Percentiles rank a stretch among this genome's conserved stretches.
These are phyloP conservation scores for Rhizopogon rudus DNA, from an alignment of 768 basidiomycete species.

Conservation along the genomic window DNA sequence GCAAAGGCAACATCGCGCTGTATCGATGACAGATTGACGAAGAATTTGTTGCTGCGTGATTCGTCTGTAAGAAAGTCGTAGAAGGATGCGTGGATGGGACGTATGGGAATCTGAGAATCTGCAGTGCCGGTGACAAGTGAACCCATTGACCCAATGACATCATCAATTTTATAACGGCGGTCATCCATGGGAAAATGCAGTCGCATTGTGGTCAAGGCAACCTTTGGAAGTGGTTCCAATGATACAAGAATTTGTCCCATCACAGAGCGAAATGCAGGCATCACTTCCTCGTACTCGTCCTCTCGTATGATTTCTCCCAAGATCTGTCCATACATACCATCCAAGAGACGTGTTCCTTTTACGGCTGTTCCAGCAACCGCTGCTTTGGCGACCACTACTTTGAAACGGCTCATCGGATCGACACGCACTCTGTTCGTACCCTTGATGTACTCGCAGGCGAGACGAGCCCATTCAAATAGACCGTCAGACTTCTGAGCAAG, in stretches of 20 bases:
- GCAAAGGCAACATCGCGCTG: no score
- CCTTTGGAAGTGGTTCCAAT: conserved; percentile 3
- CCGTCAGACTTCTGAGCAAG: conserved; percentile 11
- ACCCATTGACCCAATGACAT: not conserved
- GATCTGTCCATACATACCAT: not conserved
- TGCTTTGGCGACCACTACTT: not conserved
- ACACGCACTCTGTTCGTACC: not conserved
- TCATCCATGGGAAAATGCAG: not conserved
- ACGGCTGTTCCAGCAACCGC: not conserved
- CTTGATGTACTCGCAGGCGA: conserved; percentile 9
- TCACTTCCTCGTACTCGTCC: not conserved
- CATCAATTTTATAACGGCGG: not conserved
- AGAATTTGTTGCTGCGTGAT: not conserved
- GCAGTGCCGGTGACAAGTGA: not conserved
- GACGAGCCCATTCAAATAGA: conserved; percentile 17
- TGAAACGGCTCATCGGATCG: not conserved
- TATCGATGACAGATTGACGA: no score
- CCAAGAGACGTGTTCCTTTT: not conserved
- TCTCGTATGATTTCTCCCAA: not conserved
- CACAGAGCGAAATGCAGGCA: not conserved
- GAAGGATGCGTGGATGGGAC: conserved; percentile 19
- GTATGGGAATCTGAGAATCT: not conserved
- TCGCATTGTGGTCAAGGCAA: not conserved
- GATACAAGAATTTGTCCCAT: conserved; percentile 1
- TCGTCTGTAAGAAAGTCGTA: conserved; percentile 16